Evolutionary conservation across 805 yeast genomes (phyloP), one percentile per base, ranked within the genome.

Genomic region (Monosporozyma unispora): DNA sequence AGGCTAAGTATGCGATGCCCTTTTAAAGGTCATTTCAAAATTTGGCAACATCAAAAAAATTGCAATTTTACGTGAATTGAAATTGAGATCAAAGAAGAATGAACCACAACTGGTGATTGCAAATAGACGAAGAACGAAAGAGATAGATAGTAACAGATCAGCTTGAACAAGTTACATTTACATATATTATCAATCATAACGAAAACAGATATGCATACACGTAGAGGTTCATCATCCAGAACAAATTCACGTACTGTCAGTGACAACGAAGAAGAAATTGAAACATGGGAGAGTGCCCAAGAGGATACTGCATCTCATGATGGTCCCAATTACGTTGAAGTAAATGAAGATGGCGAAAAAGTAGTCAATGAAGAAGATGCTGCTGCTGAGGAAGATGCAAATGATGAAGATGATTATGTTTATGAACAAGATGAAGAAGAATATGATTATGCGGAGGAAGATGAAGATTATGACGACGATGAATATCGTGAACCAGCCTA

Each of bases 381-480:
- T 4, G 21, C 6, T 16, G 28, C 10, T 16, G 35, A 37, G n/a
- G 44, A 25, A n/a, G 46, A 40, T 9, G 48, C 40, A 27, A 45
- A 21, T 18, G 19, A 18, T 23, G 45, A 40, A 40, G 46, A 49
- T 14, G 47, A 45, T 7, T 35, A 44, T 23, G 44, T 35, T 31
- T 11, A 18, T 9, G 41, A 40, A 25, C 21, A 46, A n/a, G n/a
- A 18, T 9, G 43, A 37, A 18, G 44, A 21, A 39, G 48, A 42
- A 27, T 47, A 51, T 3, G 52, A 42, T 9, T 41, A 44, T 22
- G 42, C 47, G 3, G 49, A 39, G 40, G 51, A 57, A 44, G 58
- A 50, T 4, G 50, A 50, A 29, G 59, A 54, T n/a, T n/a, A n/a
- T 18, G 57, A 54, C 18, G 58, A 57, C n/a, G 67, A 58, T 0